Evolutionary conservation across 352 stramenopile species (phyloP), one percentile per base, ranked within the genome.

Genomic region (Globisporangium echinulatum): DNA sequence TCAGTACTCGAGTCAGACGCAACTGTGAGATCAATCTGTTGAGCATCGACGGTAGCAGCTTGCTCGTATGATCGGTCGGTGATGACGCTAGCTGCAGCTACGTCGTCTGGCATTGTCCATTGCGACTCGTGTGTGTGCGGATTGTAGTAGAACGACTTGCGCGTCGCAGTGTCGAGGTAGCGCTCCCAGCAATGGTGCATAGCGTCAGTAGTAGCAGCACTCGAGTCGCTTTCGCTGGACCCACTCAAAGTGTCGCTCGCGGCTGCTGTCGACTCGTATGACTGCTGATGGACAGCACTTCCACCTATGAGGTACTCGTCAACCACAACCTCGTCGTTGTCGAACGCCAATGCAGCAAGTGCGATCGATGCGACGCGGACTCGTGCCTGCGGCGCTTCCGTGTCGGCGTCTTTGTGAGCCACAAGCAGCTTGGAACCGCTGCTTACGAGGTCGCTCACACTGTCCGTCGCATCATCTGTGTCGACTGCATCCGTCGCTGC

Each of bases 111-210:
- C 7, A 56, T 54, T 40, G 69, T 72, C 76, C 71, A 86, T 51
- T 72, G 73, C 2, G 77, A 83, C 48, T 70, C 53, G 44, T 71
- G 70, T 9, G 66, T 69, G 39, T 10, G 49, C 0, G 50, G 61
- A 54, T 85, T 80, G 69, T 70, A 82, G 54, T 87, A 87, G 59
- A 72, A 86, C 17, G 69, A 78, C 59, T 83, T 85, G 68, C 68
- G 73, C 33, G 62, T 81, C 49, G 59, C 50, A 15, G 47, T 64
- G 59, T 86, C 75, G 56, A 83, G 40, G 53, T 83, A 87, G 17
- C 71, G 72, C 59, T 88, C 76, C 79, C 74, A 88, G 39, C 15
- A 36, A 10, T 11, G 11, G 9, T n/a, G 5, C 13, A 33, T 14
- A 9, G 11, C 42, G 6, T 43, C 40, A 44, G 37, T 11, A 55